phyloP scores from a whole-genome alignment of 2,329 filamentous ascomycete species.

The Trichoderma pleuroti region DNA sequence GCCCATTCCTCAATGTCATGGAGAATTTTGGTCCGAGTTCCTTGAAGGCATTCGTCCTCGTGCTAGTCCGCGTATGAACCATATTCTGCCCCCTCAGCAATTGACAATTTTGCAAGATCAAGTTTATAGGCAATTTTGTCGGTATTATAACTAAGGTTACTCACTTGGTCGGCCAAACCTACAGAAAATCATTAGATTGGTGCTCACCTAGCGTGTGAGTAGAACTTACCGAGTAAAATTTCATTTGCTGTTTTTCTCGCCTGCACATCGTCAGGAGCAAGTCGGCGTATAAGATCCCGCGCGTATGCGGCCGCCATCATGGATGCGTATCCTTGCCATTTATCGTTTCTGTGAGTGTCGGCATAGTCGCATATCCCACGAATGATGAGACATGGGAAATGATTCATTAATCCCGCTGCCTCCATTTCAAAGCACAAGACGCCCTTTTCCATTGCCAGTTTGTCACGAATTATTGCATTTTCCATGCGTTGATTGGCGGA shows the following conservation, averaged over 20 bases:
- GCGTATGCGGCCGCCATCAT: background rate
- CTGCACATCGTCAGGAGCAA: accelerated
- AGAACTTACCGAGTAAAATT: background rate
- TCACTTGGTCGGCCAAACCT: background rate
- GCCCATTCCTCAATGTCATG: background rate
- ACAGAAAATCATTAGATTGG: background rate
- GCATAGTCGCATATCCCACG: background rate
- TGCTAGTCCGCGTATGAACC: background rate
- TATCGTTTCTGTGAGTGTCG: background rate
- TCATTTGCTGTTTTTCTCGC: background rate
- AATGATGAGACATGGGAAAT: background rate
- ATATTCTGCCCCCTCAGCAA: background rate
- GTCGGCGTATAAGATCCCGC: background rate
- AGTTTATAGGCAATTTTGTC: background rate
- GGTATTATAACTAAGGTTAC: background rate
- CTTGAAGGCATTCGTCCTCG: background rate
- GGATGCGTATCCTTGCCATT: background rate
- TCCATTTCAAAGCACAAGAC: background rate
- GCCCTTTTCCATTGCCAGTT: background rate
- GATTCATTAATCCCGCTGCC: background rate
- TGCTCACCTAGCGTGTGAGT: too few species aligned
- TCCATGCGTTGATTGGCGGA: background rate
- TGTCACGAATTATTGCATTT: background rate
- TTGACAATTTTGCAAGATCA: background rate
- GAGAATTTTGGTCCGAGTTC: background rate